These are phyloP conservation scores for Claviceps maximensis DNA, from an alignment of 2,329 filamentous ascomycete genomes.

Conservation along the genomic window DNA sequence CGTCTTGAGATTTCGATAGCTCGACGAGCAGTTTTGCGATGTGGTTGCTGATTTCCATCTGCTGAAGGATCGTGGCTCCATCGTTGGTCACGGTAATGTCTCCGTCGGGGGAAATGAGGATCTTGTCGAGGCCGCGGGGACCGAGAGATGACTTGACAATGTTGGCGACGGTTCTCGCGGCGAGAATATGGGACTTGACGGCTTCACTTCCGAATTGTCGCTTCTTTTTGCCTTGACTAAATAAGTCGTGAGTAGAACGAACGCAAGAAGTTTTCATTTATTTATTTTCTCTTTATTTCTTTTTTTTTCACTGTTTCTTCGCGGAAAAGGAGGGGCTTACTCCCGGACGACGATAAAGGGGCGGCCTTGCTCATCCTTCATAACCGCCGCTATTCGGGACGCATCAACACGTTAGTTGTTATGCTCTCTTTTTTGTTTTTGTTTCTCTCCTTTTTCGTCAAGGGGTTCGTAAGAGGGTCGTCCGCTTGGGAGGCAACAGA, in stretches of 20 bases:
- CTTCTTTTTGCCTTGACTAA: constrained; percentile 92
- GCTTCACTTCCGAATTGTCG: constrained; percentile 92
- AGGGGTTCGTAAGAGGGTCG: neutral
- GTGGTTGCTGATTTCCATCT: constrained; percentile 99
- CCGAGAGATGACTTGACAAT: constrained; percentile 96
- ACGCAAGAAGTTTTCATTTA: neutral
- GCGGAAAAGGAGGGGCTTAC: constrained; percentile 38
- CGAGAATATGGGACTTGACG: constrained; percentile 95
- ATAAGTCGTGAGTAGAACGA: constrained; percentile 11
- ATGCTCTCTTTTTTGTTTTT: neutral
- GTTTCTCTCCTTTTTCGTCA: neutral
- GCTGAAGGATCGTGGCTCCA: constrained; percentile 89
- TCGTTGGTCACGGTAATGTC: constrained; percentile 99
- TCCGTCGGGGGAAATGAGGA: constrained; percentile 94
- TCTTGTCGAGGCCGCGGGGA: constrained; percentile 94
- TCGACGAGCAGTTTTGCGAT: constrained; percentile 94
- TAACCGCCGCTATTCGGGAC: constrained; percentile 45
- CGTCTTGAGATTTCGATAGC: constrained; percentile 95
- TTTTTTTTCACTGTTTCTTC: neutral
- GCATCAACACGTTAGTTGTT: constrained; percentile 9
- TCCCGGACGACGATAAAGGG: constrained; percentile 98
- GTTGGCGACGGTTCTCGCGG: constrained; percentile 88
- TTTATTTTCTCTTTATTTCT: neutral
- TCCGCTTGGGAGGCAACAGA: neutral
- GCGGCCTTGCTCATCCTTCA: constrained; percentile 95